These are phyloP conservation scores for Mycosphaerella sp. DNA, from an alignment of 2,329 filamentous ascomycete species.

Conservation along the genomic window DNA sequence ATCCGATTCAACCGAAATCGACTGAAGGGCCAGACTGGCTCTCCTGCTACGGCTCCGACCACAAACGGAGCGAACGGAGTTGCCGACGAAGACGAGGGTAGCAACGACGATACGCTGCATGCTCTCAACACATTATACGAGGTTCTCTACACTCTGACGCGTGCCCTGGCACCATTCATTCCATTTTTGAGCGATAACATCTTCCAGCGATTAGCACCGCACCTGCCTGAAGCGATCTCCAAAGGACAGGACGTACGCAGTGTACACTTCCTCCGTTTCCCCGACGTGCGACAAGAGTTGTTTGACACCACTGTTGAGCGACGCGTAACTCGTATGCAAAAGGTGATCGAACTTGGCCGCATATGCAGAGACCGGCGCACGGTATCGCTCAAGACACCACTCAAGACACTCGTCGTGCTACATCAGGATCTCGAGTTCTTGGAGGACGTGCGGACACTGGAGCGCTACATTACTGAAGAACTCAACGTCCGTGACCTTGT, in stretches of 20 bases:
- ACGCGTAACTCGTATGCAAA: conserved; percentile 84
- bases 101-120: conserved; percentile 72
- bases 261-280: conserved; percentile 88
- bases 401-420: conserved; percentile 84
- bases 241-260: conserved; percentile 66
- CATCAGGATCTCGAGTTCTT: conserved; percentile 77
- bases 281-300: conserved; percentile 78
- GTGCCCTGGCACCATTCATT: conserved; percentile 86
- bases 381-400: conserved; percentile 81
- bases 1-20: conserved; percentile 90
- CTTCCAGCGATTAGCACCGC: conserved; percentile 73
- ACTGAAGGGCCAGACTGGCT: conserved; percentile 59
- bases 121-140: conserved; percentile 93
- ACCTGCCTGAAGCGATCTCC: conserved; percentile 66
- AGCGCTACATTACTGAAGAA: conserved; percentile 86
- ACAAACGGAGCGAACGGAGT: conserved; percentile 20
- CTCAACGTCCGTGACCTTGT: conserved; percentile 83
- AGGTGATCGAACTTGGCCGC: conserved; percentile 84
- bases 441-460: conserved; percentile 75
- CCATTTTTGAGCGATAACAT: conserved; percentile 95
- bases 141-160: conserved; percentile 80
- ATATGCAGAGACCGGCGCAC: conserved; percentile 78
- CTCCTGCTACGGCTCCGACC: conserved; percentile 17
- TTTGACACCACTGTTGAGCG: conserved; percentile 84
- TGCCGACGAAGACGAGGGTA: conserved; percentile 56